Base-by-base conservation (phyloP, 2,329 filamentous ascomycete species). In the Xenoacremonium recifei region DNA sequence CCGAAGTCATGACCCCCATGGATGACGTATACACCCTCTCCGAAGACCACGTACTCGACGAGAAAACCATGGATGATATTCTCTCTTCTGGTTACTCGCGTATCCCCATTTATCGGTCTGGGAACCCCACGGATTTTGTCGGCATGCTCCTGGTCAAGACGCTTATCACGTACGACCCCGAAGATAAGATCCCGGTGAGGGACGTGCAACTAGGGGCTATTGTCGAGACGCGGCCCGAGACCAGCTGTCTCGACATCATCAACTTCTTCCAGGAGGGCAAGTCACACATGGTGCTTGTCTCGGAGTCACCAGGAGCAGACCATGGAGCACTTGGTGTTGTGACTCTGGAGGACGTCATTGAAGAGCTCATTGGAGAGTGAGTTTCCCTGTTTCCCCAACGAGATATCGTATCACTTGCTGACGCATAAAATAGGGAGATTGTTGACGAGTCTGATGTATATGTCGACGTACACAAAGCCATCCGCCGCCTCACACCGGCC, bases 221-320 rank as follows among this genome's bases (percentile, higher is more conserved):
- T 6, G 93, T 95, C 2, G 93, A 99, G 66, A 99, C 93, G 0
- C 82, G 89, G 9, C 89, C 93, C 0, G 89, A 96, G 62, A 99
- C 93, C 0, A 96, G 91, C 70, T 99, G 93, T 63, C 70, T 99
- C 42, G 93, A 99, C 64, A 97, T 99, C 58, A 89, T 99, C 69
- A 99, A 99, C 70, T 99, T 96, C 68, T 99, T 99, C 72, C 93
- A 99, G 66, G 93, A 99, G 72, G 93, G 93, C 57, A 99, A 99
- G 65, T 96, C 91, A 2, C 93, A 99, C 66, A 96, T 99, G 91
- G 92, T 97, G 1, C 74, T 99, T 20, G 93, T 97, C 7, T 96
- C 92, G 0, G 88, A 96, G 58, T 76, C 68, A 21, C 93, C 93
- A 1, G 91, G 92, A n/a, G 89, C 95, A 52, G 85, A 95, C 58